Percentiles rank a stretch among this genome's conserved stretches.
These are phyloP conservation scores for Leptographium flavum DNA, from an alignment of 2,329 filamentous ascomycete species.

Conservation along the genomic window DNA sequence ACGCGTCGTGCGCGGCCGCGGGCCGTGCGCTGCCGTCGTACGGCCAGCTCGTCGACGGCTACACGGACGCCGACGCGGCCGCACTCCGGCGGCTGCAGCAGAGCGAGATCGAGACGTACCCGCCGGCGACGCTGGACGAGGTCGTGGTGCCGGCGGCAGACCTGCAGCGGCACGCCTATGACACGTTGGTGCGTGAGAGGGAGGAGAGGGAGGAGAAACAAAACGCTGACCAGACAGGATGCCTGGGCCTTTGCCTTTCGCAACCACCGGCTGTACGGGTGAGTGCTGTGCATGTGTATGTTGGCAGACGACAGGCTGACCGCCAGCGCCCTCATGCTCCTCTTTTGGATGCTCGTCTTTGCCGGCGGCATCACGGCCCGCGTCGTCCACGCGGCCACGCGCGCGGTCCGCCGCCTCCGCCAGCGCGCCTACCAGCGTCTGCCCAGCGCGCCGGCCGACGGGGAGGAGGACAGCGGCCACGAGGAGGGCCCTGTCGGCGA, in stretches of 20 bases:
- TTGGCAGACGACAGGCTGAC: background rate
- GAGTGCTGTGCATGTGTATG: too few relatives aligned
- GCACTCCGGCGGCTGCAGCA: conserved; percentile 16
- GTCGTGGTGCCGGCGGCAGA: conserved; percentile 20
- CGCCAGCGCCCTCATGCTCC: conserved; percentile 13
- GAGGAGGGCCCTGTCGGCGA: background rate
- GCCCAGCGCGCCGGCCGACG: too few relatives aligned
- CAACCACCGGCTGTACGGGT: conserved; percentile 24
- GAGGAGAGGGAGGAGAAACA: background rate
- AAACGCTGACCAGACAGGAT: conserved; percentile 5
- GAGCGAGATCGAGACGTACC: conserved; percentile 16
- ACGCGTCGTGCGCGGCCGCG: conserved; percentile 20
- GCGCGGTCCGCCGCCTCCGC: background rate
- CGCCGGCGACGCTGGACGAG: conserved; percentile 13
- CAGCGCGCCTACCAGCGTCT: background rate
- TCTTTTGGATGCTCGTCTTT: conserved; percentile 25
- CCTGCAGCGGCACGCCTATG: conserved; percentile 21
- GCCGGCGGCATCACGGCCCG: conserved; percentile 9
- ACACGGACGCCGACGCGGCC: conserved; percentile 19
- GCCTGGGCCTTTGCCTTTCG: conserved; percentile 20
- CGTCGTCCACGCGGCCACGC: background rate
- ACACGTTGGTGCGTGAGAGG: conserved; percentile 20
- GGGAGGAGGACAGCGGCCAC: too few relatives aligned
- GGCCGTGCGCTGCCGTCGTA: conserved; percentile 19
- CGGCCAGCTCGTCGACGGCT: conserved; percentile 18